Evolutionary conservation across 164 flowering plant species (phyloP).

Genomic region (Akebia trifoliata): DNA sequence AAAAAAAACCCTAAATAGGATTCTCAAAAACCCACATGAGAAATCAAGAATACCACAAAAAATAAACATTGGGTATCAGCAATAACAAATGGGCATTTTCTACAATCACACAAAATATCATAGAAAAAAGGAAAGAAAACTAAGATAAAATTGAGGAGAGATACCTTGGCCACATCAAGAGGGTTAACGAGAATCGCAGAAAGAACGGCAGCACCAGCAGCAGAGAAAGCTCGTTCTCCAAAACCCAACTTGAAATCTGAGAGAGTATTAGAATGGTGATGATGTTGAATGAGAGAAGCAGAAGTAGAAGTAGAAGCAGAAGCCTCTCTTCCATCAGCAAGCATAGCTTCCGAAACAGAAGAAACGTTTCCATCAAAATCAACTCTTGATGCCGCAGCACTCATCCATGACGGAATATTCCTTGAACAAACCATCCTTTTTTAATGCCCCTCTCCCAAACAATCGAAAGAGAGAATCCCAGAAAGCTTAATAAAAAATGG

Average conservation of each 20-base stretch:
- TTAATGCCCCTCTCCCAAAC: too few species aligned
- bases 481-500: not conserved
- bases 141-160: not conserved
- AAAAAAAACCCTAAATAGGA: too few species aligned
- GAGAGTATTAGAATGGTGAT: conserved; percentile 1
- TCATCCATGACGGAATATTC: conserved; percentile 34
- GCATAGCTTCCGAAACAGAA: conserved; percentile 8
- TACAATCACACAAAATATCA: not conserved
- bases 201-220: conserved; percentile 84
- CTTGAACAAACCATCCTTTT: conserved; percentile 37
- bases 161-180: conserved; percentile 90
- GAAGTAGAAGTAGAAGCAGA: too few species aligned
- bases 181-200: conserved; percentile 96
- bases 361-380: conserved; percentile 21
- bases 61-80: too few species aligned
- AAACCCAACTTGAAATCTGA: conserved; percentile 49
- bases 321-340: conserved; percentile 3
- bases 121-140: not conserved
- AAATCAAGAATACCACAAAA: too few species aligned
- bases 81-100: not conserved
- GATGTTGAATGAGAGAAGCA: too few species aligned
- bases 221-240: conserved; percentile 71
- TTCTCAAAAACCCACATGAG: too few species aligned
- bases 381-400: conserved; percentile 30
- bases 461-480: not conserved